Conservation (phyloP, 1,284 basidiomycete species). For the Ganoderma boninense region DNA sequence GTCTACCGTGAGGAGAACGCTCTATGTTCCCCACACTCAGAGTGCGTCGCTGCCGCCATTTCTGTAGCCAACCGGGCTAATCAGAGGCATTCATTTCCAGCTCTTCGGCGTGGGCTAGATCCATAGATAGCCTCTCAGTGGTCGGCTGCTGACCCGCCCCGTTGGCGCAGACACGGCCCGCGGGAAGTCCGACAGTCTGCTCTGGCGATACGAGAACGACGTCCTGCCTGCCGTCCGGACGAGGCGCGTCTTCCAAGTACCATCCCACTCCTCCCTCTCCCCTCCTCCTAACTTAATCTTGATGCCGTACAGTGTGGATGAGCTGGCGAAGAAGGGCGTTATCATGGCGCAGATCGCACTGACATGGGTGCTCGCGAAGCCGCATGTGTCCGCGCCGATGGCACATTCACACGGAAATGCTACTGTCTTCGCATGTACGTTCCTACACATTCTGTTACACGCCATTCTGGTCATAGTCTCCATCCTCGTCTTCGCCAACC, state of each 20-base stretch:
- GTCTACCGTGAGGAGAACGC: conserved; percentile 59
- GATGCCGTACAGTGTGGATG: no score
- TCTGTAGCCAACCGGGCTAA: no score
- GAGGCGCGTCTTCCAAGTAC: neutral
- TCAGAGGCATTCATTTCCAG: no score
- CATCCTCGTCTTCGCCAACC: no score
- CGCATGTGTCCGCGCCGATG: conserved; percentile 61
- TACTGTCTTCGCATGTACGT: no score
- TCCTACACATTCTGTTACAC: no score
- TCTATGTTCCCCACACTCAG: conserved; percentile 61
- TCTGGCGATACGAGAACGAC: neutral
- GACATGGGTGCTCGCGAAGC: conserved; percentile 29
- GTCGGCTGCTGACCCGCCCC: conserved; percentile 48
- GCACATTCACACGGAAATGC: no score
- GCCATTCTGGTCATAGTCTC: no score
- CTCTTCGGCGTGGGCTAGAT: conserved; percentile 49
- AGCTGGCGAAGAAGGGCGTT: conserved; percentile 47
- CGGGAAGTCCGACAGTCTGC: conserved; percentile 34
- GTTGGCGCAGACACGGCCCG: conserved; percentile 37
- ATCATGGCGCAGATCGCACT: conserved; percentile 39
- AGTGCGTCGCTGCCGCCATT: no score
- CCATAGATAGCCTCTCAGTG: conserved; percentile 52
- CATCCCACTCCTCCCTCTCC: no score
- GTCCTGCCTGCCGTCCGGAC: neutral
- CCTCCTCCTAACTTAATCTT: no score